Evolutionary conservation across 2,329 filamentous ascomycete genomes (phyloP).

Genomic region (Aspergillus sp.): DNA sequence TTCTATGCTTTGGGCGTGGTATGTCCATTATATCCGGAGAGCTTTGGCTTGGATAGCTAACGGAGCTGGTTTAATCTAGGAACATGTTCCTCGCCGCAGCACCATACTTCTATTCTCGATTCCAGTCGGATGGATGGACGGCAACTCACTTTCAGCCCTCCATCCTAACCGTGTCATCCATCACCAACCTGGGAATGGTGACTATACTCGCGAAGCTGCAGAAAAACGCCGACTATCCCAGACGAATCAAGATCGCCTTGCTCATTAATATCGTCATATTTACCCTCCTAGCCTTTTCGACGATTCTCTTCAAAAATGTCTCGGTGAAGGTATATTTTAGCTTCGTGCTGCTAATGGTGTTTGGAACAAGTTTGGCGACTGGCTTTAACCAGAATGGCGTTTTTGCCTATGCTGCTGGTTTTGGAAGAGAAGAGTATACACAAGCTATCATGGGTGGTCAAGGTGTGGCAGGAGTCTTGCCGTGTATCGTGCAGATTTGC

Average conservation of each 20-base stretch:
- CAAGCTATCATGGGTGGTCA: slow-evolving; percentile 96
- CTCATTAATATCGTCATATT: slow-evolving; percentile 75
- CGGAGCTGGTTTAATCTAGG: slow-evolving; percentile 45
- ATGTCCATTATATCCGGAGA: slow-evolving; percentile 26
- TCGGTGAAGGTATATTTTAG: slow-evolving; percentile 66
- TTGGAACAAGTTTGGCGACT: slow-evolving; percentile 71
- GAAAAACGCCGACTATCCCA: slow-evolving; percentile 77
- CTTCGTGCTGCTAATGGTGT: slow-evolving; percentile 79
- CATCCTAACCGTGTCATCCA: slow-evolving; percentile 79
- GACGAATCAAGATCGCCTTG: slow-evolving; percentile 74
- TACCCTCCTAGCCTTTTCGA: slow-evolving; percentile 73
- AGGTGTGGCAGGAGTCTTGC: slow-evolving; percentile 84
- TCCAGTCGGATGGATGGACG: slow-evolving; percentile 66
- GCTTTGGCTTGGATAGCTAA: background rate
- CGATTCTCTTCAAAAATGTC: slow-evolving; percentile 59
- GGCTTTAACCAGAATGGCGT: slow-evolving; percentile 90
- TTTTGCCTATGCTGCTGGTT: slow-evolving; percentile 85
- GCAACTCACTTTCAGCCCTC: slow-evolving; percentile 81
- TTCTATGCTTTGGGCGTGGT: slow-evolving; percentile 98
- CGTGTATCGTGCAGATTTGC: slow-evolving; percentile 79
- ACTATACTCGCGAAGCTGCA: slow-evolving; percentile 76
- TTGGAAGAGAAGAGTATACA: slow-evolving; percentile 81
- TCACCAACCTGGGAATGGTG: slow-evolving; percentile 74
- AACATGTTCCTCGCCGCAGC: slow-evolving; percentile 98
- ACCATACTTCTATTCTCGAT: slow-evolving; percentile 85